Evolutionary conservation across 2,329 filamentous ascomycete genomes (phyloP), one percentile per base, ranked within the genome.

Genomic region (Incumbomyces delicatus): DNA sequence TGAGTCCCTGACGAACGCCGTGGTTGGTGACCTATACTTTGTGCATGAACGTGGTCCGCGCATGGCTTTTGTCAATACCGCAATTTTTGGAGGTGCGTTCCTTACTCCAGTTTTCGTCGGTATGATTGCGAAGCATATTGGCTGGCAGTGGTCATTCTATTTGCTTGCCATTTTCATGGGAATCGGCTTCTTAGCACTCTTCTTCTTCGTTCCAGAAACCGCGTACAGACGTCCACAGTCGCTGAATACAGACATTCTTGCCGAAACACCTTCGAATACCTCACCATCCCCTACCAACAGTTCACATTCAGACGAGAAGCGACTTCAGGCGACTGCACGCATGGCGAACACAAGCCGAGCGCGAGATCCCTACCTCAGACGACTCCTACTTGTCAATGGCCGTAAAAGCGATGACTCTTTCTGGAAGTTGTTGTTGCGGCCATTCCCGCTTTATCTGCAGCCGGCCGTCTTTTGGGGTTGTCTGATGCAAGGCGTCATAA

Each of bases 91-190:
- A 2, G 80, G 80, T 13, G 77, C 80, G 1, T 85, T 85, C 60
- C 73, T 85, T 54, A 95, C 90, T 0, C 90, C 90, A 0, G 87
- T 95, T n/a, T 68, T 95, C 18, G 88, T 89, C 1, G 89, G 89
- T 31, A 88, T 87, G 65, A 89, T 95, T 57, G 87, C 87, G 2
- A 67, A 77, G 40, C 71, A 72, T 0, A 72, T 48, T 30, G 80
- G 81, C n/a, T 94, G 87, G 83, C 69, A 77, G 61, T 95, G 87
- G 88, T 83, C 81, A 0, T 95, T 95, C 60, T 87, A 89, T 63
- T 76, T 95, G 35, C 79, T 94, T 12, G 79, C 87, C 49, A 95
- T 95, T 55, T 94, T 95, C 65, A 76, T 80, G 37, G 86, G 74
- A 3, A 72, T 70, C 5, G 77, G 82, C 46, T 67, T 95, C 3